Evolutionary conservation across 1,284 basidiomycete genomes (phyloP).

Genomic region (Takashimella tepidaria): DNA sequence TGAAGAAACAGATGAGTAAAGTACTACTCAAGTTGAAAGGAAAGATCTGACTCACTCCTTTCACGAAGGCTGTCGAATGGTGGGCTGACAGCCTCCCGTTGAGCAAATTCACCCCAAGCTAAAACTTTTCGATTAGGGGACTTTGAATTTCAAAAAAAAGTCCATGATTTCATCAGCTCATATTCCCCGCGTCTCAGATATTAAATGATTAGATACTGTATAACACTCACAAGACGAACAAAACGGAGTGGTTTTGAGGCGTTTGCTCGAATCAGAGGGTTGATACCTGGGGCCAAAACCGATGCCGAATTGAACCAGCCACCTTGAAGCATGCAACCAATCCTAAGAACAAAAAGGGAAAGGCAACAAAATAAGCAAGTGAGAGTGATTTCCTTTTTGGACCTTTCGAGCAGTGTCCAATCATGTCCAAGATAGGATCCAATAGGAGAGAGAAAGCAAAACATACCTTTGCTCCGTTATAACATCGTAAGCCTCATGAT

Average conservation of each 20-base stretch:
- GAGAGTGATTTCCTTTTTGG: too few relatives aligned
- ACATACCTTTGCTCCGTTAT: slow-evolving; percentile 72
- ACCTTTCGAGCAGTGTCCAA: too few relatives aligned
- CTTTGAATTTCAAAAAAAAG: slow-evolving; percentile 11
- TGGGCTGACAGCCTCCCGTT: slow-evolving; percentile 19
- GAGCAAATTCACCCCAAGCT: slow-evolving; percentile 37
- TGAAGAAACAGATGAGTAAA: too few relatives aligned
- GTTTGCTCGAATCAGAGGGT: slow-evolving; percentile 20
- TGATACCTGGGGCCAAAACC: slow-evolving; percentile 25
- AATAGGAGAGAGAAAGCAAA: too few relatives aligned
- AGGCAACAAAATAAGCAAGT: too few relatives aligned
- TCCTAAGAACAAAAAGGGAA: too few relatives aligned
- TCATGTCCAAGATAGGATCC: too few relatives aligned
- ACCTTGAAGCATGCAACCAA: slow-evolving; percentile 45
- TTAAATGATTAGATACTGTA: neutral
- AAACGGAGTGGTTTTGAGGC: slow-evolving; percentile 34
- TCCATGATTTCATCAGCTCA: neutral
- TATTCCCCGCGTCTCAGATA: neutral
- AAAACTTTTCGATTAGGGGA: slow-evolving; percentile 35
- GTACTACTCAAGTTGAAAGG: neutral
- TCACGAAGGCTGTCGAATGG: slow-evolving; percentile 50
- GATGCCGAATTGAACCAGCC: slow-evolving; percentile 42
- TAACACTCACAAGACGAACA: slow-evolving; percentile 29
- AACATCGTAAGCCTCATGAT: slow-evolving; percentile 89
- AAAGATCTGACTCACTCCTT: slow-evolving; percentile 50